Percentiles rank a stretch among this genome's conserved stretches.
Evolutionary conservation across 2,329 filamentous ascomycete species (phyloP).

Genomic region (Beauveria asiatica): DNA sequence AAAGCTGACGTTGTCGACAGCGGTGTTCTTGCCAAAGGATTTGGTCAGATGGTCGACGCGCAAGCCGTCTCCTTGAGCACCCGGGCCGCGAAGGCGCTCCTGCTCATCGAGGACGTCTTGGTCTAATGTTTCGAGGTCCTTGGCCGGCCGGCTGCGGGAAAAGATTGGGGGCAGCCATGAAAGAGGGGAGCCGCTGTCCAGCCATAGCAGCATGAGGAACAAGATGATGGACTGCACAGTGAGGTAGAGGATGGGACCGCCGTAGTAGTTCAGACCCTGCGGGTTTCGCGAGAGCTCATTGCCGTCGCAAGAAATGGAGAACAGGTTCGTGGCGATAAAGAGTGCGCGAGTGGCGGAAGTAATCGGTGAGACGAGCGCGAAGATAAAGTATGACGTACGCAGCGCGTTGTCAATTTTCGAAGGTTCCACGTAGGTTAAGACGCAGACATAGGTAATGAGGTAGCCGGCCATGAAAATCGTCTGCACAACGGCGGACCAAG

Average conservation of each 20-base stretch:
- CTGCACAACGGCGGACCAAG: constrained; percentile 70
- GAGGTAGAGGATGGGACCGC: constrained; percentile 77
- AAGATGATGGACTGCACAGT: constrained; percentile 63
- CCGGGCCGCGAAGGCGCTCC: constrained; percentile 42
- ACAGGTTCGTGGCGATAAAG: constrained; percentile 73
- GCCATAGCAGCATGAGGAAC: constrained; percentile 67
- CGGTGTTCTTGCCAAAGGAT: constrained; percentile 63
- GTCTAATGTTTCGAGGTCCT: constrained; percentile 30
- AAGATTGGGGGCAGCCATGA: constrained; percentile 39
- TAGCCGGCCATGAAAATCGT: constrained; percentile 64
- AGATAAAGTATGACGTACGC: constrained; percentile 63
- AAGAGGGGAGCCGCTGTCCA: constrained; percentile 65
- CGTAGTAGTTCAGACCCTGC: constrained; percentile 64
- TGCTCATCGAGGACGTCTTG: constrained; percentile 59
- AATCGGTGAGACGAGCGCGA: constrained; percentile 67
- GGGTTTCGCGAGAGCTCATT: constrained; percentile 58
- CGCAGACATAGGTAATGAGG: constrained; percentile 61
- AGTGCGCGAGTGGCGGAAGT: constrained; percentile 66
- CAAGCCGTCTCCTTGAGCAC: constrained; percentile 51
- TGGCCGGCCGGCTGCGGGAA: constrained; percentile 20
- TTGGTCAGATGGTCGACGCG: constrained; percentile 77
- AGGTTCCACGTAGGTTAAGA: constrained; percentile 66
- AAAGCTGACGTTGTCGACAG: constrained; percentile 84
- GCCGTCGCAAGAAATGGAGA: constrained; percentile 67
- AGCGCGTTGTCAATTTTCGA: constrained; percentile 60